A percentile compares a stretch with the other conserved stretches of the same genome.
phyloP scores from a whole-genome alignment of 176 grass and related monocot species.

The Microstegium vimineum region DNA sequence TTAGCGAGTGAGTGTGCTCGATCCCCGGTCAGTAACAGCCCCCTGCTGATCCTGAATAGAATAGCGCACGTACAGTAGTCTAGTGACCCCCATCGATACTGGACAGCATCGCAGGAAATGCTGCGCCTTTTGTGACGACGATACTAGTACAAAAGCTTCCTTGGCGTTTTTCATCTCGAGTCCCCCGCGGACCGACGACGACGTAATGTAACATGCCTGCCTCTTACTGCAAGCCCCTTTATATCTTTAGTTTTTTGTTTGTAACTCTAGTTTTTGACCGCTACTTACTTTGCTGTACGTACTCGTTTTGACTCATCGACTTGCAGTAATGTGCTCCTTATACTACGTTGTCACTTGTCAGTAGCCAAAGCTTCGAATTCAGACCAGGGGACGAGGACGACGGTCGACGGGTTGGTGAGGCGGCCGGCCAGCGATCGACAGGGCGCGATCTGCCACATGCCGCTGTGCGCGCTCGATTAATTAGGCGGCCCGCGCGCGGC shows the following conservation, averaged over 20 bases:
- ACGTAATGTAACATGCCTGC: conserved; percentile 13
- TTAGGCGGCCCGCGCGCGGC: background rate
- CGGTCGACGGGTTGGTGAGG: background rate
- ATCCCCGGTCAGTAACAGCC: background rate
- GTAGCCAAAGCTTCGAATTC: background rate
- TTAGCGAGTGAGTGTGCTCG: conserved; percentile 15
- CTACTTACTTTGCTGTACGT: background rate
- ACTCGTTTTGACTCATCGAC: background rate
- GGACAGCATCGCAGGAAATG: conserved; percentile 84
- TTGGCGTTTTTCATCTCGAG: conserved; percentile 31
- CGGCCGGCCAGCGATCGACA: background rate
- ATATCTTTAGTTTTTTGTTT: background rate
- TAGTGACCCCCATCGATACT: conserved; percentile 24
- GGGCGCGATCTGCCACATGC: conserved; percentile 20
- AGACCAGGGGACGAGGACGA: background rate
- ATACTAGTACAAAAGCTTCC: background rate
- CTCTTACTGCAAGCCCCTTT: background rate
- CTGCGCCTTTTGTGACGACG: conserved; percentile 82
- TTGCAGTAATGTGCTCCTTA: background rate
- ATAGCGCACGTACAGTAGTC: conserved; percentile 37
- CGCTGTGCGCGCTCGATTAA: background rate
- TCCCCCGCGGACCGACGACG: background rate
- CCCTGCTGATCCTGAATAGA: conserved; percentile 27
- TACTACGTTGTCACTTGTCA: background rate
- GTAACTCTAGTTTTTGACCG: conserved; percentile 27